phyloP scores from a whole-genome alignment of 129 eudicot species.

The Flaveria ramosissima region DNA sequence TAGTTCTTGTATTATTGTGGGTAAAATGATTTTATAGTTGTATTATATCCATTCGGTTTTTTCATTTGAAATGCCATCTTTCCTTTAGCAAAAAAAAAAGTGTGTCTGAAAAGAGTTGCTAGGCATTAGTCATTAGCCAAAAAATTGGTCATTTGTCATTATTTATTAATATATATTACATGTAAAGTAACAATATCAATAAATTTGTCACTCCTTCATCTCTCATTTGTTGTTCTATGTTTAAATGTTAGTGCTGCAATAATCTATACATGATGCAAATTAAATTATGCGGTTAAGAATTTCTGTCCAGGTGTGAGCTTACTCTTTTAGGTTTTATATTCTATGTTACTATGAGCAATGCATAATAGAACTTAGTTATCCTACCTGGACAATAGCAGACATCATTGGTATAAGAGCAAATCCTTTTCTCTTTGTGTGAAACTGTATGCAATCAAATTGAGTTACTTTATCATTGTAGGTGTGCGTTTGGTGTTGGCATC shows the following conservation, averaged over 20 bases:
- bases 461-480: constrained; percentile 44
- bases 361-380: not conserved
- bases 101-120: not conserved
- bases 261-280: not conserved
- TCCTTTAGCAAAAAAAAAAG: not conserved
- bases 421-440: not conserved
- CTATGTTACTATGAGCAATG: not conserved
- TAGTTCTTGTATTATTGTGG: not conserved
- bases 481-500: constrained; percentile 96
- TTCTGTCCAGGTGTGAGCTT: not conserved
- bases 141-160: not conserved
- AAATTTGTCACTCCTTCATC: not conserved
- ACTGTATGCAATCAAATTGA: not conserved
- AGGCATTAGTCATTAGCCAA: not conserved
- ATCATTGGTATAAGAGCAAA: not conserved
- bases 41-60: not conserved
- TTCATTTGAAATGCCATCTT: not conserved
- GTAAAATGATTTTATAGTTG: not conserved
- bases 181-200: not conserved
- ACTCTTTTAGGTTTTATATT: not conserved
- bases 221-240: not conserved
- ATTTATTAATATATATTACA: not conserved
- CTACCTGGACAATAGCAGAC: not conserved
- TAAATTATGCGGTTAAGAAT: not conserved
- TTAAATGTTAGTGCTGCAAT: not conserved